A percentile compares a stretch with the other conserved stretches of the same genome.
Conservation (phyloP, 1,284 basidiomycete species). For the Pseudozyma sp. region DNA sequence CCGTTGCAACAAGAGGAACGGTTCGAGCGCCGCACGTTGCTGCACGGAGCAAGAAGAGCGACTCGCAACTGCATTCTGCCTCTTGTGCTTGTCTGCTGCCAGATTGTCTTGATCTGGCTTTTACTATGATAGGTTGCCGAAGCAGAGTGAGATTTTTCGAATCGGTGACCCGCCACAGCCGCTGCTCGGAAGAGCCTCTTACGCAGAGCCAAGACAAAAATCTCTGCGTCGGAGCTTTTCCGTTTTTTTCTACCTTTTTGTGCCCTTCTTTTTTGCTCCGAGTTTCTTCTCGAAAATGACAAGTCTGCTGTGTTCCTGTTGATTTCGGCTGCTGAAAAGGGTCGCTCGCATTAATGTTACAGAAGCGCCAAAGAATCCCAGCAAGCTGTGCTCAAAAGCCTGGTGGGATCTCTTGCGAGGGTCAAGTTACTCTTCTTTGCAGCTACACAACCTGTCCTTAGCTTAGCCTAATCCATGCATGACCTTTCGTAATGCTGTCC, state of each 20-base stretch:
- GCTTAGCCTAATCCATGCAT: no score
- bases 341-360: not conserved
- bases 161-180: conserved; percentile 42
- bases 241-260: no score
- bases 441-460: no score
- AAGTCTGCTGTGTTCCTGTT: not conserved
- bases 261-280: no score
- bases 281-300: not conserved
- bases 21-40: conserved; percentile 10
- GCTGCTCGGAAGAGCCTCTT: not conserved
- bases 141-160: not conserved
- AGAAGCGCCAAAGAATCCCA: no score
- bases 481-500: no score
- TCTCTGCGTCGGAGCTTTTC: conserved; percentile 19
- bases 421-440: no score
- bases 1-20: not conserved
- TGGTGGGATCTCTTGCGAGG: no score
- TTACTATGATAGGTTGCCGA: no score
- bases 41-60: not conserved
- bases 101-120: not conserved
- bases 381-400: no score
- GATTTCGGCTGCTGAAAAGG: not conserved
- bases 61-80: not conserved
- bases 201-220: conserved; percentile 33
- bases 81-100: not conserved